phyloP scores from a whole-genome alignment of 1,139 yeast species.

The Pichia sp. region DNA sequence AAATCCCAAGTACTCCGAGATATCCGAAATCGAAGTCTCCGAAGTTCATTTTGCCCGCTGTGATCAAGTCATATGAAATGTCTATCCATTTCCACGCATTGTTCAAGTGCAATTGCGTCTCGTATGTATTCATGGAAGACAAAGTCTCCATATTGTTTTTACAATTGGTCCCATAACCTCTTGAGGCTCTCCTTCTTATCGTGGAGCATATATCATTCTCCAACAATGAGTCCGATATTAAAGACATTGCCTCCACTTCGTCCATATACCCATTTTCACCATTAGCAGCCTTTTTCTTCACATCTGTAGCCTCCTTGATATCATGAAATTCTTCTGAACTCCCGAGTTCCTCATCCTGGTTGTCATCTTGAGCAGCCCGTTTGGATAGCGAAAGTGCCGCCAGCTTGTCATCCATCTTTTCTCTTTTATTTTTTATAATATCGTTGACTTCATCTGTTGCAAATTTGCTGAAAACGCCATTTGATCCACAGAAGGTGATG shows the following conservation, averaged over 20 bases:
- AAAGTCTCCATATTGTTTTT: slow-evolving; percentile 58
- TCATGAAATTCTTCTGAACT: neutral
- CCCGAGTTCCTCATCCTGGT: neutral
- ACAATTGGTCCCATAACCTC: slow-evolving; percentile 74
- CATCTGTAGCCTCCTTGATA: neutral
- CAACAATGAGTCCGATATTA: slow-evolving; percentile 32
- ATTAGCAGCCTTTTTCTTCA: slow-evolving; percentile 12
- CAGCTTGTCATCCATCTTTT: slow-evolving; percentile 32
- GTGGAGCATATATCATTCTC: slow-evolving; percentile 61
- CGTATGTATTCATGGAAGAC: slow-evolving; percentile 49
- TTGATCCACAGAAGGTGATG: slow-evolving; percentile 62
- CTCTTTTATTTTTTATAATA: slow-evolving; percentile 33
- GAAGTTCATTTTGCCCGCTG: slow-evolving; percentile 64
- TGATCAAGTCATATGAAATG: slow-evolving; percentile 63
- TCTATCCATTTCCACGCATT: slow-evolving; percentile 91
- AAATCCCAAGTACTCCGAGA: slow-evolving; percentile 83
- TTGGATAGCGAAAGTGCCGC: neutral
- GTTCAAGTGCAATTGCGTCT: slow-evolving; percentile 55
- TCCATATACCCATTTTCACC: slow-evolving; percentile 22
- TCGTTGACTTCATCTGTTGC: slow-evolving; percentile 24
- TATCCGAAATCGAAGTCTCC: slow-evolving; percentile 74
- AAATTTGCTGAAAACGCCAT: slow-evolving; percentile 47
- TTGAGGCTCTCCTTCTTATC: slow-evolving; percentile 63
- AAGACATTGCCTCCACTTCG: slow-evolving; percentile 9
- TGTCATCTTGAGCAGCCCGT: neutral